A percentile compares a stretch with the other conserved stretches of the same genome.
These are phyloP conservation scores for Venturia nashicola DNA, from an alignment of 2,329 filamentous ascomycete genomes.

Conservation along the genomic window DNA sequence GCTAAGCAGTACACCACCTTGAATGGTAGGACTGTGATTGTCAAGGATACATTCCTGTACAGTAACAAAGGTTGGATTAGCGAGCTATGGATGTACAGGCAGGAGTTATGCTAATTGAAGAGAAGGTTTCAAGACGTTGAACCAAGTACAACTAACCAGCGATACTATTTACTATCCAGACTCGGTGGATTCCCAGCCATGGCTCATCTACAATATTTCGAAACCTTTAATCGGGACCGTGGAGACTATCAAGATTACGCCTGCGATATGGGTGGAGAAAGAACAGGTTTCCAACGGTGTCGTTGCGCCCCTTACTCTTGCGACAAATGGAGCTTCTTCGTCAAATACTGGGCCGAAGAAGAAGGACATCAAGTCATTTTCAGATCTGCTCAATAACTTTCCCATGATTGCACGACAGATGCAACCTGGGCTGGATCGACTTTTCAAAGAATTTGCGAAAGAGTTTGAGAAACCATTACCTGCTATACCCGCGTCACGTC, in stretches of 20 bases:
- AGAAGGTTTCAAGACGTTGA: constrained; percentile 77
- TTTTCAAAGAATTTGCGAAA: constrained; percentile 80
- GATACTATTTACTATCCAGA: constrained; percentile 85
- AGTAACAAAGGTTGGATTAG: constrained; percentile 72
- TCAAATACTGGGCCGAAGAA: constrained; percentile 46
- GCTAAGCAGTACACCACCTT: constrained; percentile 87
- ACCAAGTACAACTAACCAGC: constrained; percentile 74
- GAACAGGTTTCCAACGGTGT: neutral
- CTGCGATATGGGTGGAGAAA: constrained; percentile 44
- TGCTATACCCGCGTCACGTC: constrained; percentile 26
- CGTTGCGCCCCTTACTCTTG: constrained; percentile 12
- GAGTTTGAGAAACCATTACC: constrained; percentile 79
- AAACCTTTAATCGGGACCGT: constrained; percentile 73
- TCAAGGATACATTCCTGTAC: constrained; percentile 87
- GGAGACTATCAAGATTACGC: constrained; percentile 61
- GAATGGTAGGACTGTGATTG: constrained; percentile 84
- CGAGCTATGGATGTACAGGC: neutral
- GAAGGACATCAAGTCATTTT: constrained; percentile 85
- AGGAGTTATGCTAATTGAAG: neutral
- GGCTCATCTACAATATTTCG: constrained; percentile 94
- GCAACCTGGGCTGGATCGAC: constrained; percentile 77
- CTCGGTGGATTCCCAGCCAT: constrained; percentile 78
- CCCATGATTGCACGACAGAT: constrained; percentile 94
- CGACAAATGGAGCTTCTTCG: constrained; percentile 17
- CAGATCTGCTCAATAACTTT: constrained; percentile 79